These are phyloP conservation scores for Curvularia hawaiiensis DNA, from an alignment of 2,329 filamentous ascomycete species.

Conservation along the genomic window DNA sequence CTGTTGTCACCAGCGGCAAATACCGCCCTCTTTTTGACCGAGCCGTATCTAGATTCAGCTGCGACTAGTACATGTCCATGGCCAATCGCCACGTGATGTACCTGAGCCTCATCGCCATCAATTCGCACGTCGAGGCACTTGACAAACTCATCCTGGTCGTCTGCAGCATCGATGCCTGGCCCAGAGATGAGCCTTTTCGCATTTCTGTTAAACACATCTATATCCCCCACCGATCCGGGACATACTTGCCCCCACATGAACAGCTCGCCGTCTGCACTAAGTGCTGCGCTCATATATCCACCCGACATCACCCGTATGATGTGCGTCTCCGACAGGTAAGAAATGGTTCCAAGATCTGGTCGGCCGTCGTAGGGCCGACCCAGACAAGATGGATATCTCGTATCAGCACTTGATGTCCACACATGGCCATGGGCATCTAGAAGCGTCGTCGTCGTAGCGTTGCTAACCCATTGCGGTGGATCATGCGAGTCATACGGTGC, in stretches of 20 bases:
- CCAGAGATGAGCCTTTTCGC: not conserved
- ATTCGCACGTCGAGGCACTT: slow-evolving; percentile 30
- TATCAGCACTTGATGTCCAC: not conserved
- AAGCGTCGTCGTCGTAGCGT: not conserved
- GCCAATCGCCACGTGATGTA: slow-evolving; percentile 36
- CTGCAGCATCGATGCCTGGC: slow-evolving; percentile 11
- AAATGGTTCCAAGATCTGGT: slow-evolving; percentile 20
- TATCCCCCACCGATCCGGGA: slow-evolving; percentile 26
- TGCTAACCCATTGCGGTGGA: not conserved
- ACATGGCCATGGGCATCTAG: not conserved
- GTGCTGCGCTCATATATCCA: slow-evolving; percentile 40
- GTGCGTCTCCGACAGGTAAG: slow-evolving; percentile 34
- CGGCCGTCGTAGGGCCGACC: slow-evolving; percentile 1
- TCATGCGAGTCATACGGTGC: not conserved
- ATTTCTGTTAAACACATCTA: slow-evolving; percentile 21
- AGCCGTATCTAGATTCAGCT: slow-evolving; percentile 15
- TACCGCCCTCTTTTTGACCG: slow-evolving; percentile 16
- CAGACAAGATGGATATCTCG: not conserved
- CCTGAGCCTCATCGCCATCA: slow-evolving; percentile 22
- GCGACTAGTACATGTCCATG: slow-evolving; percentile 38
- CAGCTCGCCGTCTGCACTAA: slow-evolving; percentile 39
- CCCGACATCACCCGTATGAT: slow-evolving; percentile 35
- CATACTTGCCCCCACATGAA: slow-evolving; percentile 42
- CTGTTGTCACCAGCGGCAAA: slow-evolving; percentile 35
- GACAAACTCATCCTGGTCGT: slow-evolving; percentile 37